Evolutionary conservation across 225 moss, liverwort and hornwort species (phyloP).

Genomic region (Bryoerythrophyllum caledonicum): DNA sequence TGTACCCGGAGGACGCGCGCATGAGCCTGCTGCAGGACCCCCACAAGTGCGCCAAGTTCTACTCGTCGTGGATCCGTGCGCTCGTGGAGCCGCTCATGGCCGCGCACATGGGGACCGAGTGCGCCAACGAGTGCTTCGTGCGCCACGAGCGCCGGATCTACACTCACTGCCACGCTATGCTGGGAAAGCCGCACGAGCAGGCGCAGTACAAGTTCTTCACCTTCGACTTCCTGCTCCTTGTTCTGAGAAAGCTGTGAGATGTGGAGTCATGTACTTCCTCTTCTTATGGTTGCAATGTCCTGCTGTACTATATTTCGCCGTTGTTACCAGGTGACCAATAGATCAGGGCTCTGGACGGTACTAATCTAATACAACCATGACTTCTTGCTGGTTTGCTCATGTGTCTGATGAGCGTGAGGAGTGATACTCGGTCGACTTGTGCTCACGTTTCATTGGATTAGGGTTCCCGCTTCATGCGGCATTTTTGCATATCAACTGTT

Average conservation of each 20-base stretch:
- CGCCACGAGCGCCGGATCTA: slow-evolving; percentile 47
- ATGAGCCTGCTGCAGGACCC: slow-evolving; percentile 39
- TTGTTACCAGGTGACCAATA: no score
- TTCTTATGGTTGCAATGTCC: no score
- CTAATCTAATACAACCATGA: no score
- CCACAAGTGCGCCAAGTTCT: slow-evolving; percentile 57
- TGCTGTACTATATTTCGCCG: no score
- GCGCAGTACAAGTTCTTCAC: slow-evolving; percentile 40
- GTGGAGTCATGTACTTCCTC: no score
- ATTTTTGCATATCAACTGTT: no score
- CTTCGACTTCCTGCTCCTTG: slow-evolving; percentile 31
- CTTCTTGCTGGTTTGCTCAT: no score
- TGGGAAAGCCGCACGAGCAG: slow-evolving; percentile 17
- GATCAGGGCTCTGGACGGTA: no score
- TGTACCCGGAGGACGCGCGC: slow-evolving; percentile 51
- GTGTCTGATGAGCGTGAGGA: no score
- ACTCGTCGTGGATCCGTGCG: slow-evolving; percentile 66
- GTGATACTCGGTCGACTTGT: no score
- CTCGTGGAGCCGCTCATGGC: slow-evolving; percentile 65
- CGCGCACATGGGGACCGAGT: slow-evolving; percentile 60
- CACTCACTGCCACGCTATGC: slow-evolving; percentile 41
- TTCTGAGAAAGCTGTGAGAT: background rate
- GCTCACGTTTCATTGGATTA: no score
- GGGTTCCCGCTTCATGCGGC: no score
- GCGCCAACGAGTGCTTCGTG: slow-evolving; percentile 54